Evolutionary conservation across 164 flowering plant genomes (phyloP).

Genomic region (Vitis rotundifolia): DNA sequence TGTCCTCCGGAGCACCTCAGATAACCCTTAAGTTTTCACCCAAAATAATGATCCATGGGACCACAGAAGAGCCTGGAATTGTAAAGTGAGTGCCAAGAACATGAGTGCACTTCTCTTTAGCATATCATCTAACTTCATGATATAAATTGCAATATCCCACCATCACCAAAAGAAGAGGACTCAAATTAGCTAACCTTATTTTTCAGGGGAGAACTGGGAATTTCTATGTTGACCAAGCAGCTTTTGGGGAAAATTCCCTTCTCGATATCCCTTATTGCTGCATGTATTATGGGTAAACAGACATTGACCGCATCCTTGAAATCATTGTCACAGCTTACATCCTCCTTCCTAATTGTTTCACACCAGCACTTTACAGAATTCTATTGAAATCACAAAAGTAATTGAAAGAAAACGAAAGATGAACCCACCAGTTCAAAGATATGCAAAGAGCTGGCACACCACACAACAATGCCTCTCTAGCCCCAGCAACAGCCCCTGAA

Average conservation of each 20-base stretch:
- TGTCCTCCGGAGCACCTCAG: no score
- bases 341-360: constrained; percentile 11
- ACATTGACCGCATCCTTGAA: constrained; percentile 17
- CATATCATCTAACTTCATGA: no score
- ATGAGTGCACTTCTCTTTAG: no score
- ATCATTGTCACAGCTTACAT: constrained; percentile 7
- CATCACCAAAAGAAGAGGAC: no score
- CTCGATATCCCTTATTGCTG: constrained; percentile 1
- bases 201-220: constrained; percentile 12
- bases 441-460: constrained; percentile 20
- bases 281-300: constrained; percentile 8
- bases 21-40: no score
- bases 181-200: constrained; percentile 6
- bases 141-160: no score
- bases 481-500: constrained; percentile 18
- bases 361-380: no score
- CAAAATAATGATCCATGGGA: no score
- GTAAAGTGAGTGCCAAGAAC: no score
- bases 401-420: not conserved
- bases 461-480: constrained; percentile 22
- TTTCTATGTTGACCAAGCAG: constrained; percentile 10
- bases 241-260: constrained; percentile 11
- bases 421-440: constrained; percentile 12
- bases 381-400: not conserved
- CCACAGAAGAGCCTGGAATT: no score